Base-by-base conservation (phyloP, 768 basidiomycete species). In the Phylloporus arenicola region DNA sequence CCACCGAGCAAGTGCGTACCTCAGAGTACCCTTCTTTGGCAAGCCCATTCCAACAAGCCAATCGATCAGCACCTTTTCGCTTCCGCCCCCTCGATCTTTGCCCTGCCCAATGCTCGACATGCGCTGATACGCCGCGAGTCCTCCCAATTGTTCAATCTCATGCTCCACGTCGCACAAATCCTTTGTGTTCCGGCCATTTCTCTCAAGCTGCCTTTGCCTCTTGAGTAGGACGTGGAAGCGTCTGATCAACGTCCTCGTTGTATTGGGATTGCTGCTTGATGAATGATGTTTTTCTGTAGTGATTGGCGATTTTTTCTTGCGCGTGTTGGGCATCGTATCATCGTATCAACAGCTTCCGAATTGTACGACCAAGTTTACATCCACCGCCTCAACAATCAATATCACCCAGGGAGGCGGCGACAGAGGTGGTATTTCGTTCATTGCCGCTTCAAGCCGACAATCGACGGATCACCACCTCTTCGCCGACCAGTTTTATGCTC, bases 71-170 rank as follows among this genome's bases (percentile, higher is more conserved):
- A 92, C 72, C 61, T 81, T 88, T 60, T 94, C 88, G 60, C 86
- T 91, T 6, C 92, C 93, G 4, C 93, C 93, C 9, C 93, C 93
- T 46, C 93, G 73, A 52, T 92, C 87, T 8, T 69, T 74, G 3
- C 81, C 78, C 62, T 96, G 93, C 1, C 93, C 93, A 14, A 87
- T 73, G 47, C 70, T 77, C 29, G 91, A 93, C 78, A 92, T 89
- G 34, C 72, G 76, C 64, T 96, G 92, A 64, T 96, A 96, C 22
- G 72, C 72, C 47, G 82, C 80, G 33, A 96, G 61, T 2, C 91
- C 92, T 4, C 92, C 92, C n/a, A 90, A 70, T 12, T 69, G 68
- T 3, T 76, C 75, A 16, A 95, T 82, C 59, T 88, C 76, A 13
- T 66, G 51, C 37, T 85, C 78, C 14, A 92, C 71, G n/a, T 76